Percentiles rank a stretch among this genome's conserved stretches.
Evolutionary conservation across 78 protist genomes (phyloP).

Genomic region (Dictyostelium intermedium): DNA sequence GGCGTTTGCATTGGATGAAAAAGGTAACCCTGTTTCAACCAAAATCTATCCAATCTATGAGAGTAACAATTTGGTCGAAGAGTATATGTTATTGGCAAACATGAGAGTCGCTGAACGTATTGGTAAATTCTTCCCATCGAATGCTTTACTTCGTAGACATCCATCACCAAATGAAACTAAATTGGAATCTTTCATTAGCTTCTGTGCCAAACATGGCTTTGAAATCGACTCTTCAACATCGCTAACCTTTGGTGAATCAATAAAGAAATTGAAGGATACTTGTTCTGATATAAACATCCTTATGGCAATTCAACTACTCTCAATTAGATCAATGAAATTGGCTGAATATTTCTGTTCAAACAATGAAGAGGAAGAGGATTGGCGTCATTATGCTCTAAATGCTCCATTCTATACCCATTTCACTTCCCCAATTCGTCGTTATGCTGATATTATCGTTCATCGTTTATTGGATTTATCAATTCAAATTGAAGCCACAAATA

Average conservation of each 20-base stretch:
- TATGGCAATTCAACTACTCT: constrained; percentile 65
- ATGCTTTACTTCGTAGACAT: constrained; percentile 93
- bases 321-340: constrained; percentile 93
- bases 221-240: constrained; percentile 19
- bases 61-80: constrained; percentile 90
- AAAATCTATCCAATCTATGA: constrained; percentile 67
- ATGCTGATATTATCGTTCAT: constrained; percentile 95
- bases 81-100: constrained; percentile 97
- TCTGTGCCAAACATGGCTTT: constrained; percentile 48
- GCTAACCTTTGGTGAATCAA: constrained; percentile 41
- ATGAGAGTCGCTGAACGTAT: constrained; percentile 90
- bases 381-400: constrained; percentile 85
- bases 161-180: constrained; percentile 83
- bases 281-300: not conserved
- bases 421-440: constrained; percentile 98
- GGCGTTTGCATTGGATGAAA: constrained; percentile 80
- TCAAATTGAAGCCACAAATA: not conserved
- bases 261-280: not conserved
- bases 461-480: constrained; percentile 85
- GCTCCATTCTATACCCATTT: constrained; percentile 98
- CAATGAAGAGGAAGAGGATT: constrained; percentile 49
- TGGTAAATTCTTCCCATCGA: constrained; percentile 69
- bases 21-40: constrained; percentile 85
- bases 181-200: constrained; percentile 11
- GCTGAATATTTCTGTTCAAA: constrained; percentile 92